A percentile compares a stretch with the other conserved stretches of the same genome.
Evolutionary conservation across 495 filamentous ascomycete species (phyloP).

Genomic region (Hypoxylon trugodes): DNA sequence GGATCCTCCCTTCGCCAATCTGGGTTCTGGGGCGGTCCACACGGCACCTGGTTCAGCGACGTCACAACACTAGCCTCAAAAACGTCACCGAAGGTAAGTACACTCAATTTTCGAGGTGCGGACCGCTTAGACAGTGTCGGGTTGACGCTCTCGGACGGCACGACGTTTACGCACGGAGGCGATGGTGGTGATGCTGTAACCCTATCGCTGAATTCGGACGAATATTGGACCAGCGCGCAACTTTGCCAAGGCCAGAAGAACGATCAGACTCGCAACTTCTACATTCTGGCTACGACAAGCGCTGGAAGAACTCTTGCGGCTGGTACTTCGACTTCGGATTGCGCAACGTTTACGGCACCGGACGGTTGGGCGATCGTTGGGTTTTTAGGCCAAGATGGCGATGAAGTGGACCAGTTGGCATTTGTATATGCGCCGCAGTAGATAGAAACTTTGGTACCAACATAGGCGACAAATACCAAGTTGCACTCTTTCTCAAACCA

Average conservation of each 20-base stretch:
- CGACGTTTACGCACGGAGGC: conserved; percentile 62
- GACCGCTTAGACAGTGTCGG: conserved; percentile 60
- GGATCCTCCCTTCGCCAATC: conserved; percentile 54
- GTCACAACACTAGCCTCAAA: conserved; percentile 43
- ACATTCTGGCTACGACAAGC: conserved; percentile 63
- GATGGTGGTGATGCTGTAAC: conserved; percentile 56
- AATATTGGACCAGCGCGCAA: conserved; percentile 59
- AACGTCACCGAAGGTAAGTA: conserved; percentile 45
- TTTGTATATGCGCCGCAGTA: conserved; percentile 61
- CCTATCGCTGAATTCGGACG: conserved; percentile 54
- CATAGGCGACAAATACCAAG: too few species aligned
- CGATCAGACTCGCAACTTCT: conserved; percentile 62
- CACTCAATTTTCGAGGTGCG: conserved; percentile 59
- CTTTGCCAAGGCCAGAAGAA: conserved; percentile 63
- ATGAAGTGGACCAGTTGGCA: conserved; percentile 67
- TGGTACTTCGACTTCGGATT: conserved; percentile 60
- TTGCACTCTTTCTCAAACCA: too few species aligned
- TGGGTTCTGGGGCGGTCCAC: conserved; percentile 60
- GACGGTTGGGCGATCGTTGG: conserved; percentile 66
- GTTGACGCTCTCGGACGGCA: conserved; percentile 57
- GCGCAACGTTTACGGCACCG: conserved; percentile 58
- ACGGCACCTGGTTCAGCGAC: conserved; percentile 67
- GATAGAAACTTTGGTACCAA: not conserved
- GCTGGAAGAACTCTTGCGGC: conserved; percentile 57
- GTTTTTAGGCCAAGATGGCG: conserved; percentile 64